These are phyloP conservation scores for Aspergillus neoniger DNA, from an alignment of 2,329 filamentous ascomycete genomes.

Conservation along the genomic window DNA sequence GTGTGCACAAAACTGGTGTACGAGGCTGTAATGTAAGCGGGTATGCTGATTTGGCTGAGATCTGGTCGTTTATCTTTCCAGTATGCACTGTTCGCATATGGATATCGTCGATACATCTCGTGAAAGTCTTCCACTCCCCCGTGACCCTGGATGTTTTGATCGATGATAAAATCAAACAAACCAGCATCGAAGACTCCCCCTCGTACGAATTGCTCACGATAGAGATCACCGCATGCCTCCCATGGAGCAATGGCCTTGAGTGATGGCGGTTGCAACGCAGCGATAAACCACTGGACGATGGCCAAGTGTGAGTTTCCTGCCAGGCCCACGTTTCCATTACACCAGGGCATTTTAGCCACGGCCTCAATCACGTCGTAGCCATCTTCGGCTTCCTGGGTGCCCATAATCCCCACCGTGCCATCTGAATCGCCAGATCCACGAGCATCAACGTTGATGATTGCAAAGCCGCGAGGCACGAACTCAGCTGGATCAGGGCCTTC, in stretches of 20 bases:
- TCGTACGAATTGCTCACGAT: slow-evolving; percentile 5
- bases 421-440: slow-evolving; percentile 6
- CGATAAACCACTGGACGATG: slow-evolving; percentile 8
- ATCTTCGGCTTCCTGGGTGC: slow-evolving; percentile 6
- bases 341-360: slow-evolving; percentile 8
- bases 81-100: neutral
- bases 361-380: slow-evolving; percentile 6
- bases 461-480: slow-evolving; percentile 7
- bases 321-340: slow-evolving; percentile 2
- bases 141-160: slow-evolving; percentile 10
- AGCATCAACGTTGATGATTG: slow-evolving; percentile 2
- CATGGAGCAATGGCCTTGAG: slow-evolving; percentile 3
- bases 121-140: slow-evolving; percentile 10
- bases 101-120: slow-evolving; percentile 9
- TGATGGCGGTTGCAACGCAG: slow-evolving; percentile 4
- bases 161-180: slow-evolving; percentile 10
- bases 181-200: slow-evolving; percentile 5
- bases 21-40: slow-evolving; percentile 7
- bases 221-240: slow-evolving; percentile 7
- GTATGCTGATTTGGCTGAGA: neutral
- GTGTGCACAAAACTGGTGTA: slow-evolving; percentile 15
- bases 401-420: slow-evolving; percentile 5
- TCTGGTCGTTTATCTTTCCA: slow-evolving; percentile 12
- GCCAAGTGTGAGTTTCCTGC: slow-evolving; percentile 7
- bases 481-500: slow-evolving; percentile 8